These are phyloP conservation scores for Pseudocercospora eumusae DNA, from an alignment of 2,329 filamentous ascomycete species.

Conservation along the genomic window DNA sequence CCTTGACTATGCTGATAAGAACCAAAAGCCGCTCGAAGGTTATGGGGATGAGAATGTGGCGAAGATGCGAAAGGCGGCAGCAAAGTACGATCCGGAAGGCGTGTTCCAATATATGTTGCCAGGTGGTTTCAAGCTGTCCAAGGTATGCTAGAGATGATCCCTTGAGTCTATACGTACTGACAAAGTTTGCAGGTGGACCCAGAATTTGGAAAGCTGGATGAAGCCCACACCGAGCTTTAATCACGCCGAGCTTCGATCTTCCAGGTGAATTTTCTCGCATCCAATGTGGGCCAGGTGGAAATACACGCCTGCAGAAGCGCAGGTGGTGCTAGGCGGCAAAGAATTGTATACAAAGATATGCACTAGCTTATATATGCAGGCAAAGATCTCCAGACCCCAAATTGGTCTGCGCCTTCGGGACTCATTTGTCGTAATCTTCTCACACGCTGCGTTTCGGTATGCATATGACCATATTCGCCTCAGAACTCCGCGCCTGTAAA, in stretches of 20 bases:
- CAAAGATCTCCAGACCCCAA: background rate
- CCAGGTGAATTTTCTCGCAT: background rate
- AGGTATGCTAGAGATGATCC: conserved; percentile 12
- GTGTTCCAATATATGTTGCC: conserved; percentile 27
- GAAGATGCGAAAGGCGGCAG: conserved; percentile 19
- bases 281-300: background rate
- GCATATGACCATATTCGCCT: background rate
- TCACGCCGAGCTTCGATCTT: background rate
- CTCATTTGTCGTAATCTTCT: background rate
- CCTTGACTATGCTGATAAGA: conserved; percentile 25
- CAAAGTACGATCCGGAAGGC: conserved; percentile 22
- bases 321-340: background rate
- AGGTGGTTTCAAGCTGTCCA: conserved; percentile 26
- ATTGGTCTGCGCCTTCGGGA: too few relatives aligned
- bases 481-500: background rate
- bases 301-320: background rate
- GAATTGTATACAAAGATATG: background rate
- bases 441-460: background rate
- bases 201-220: background rate
- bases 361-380: background rate
- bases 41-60: conserved; percentile 26
- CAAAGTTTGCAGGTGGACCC: background rate
- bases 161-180: background rate
- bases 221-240: background rate
- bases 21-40: conserved; percentile 21